These are phyloP conservation scores for Oxyria digyna DNA, from an alignment of 148 eudicot species.

Conservation along the genomic window DNA sequence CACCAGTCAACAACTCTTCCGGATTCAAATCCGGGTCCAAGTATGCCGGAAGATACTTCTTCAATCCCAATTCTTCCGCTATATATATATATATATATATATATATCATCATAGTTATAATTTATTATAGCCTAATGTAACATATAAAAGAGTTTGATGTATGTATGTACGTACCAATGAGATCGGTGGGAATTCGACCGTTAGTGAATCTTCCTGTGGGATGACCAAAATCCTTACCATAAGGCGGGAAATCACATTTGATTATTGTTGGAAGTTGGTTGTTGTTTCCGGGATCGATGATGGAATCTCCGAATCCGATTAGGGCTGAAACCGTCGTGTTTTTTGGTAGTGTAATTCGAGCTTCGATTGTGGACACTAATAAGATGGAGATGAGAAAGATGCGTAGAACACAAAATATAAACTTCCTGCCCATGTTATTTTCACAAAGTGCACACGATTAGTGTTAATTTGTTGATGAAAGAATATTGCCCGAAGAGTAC, in stretches of 20 bases:
- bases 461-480: no score
- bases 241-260: slow-evolving; percentile 22
- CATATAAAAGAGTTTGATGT: no score
- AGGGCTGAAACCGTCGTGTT: slow-evolving; percentile 14
- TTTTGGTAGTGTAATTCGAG: not conserved
- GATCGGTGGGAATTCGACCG: slow-evolving; percentile 19
- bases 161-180: slow-evolving; percentile 13
- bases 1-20: slow-evolving; percentile 48
- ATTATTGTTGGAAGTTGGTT: slow-evolving; percentile 12
- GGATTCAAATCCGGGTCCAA: slow-evolving; percentile 21
- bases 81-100: not conserved
- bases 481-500: no score
- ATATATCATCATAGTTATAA: no score
- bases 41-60: slow-evolving; percentile 36
- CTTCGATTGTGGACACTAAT: not conserved
- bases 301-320: slow-evolving; percentile 22
- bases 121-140: no score
- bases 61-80: slow-evolving; percentile 39
- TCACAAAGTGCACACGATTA: not conserved
- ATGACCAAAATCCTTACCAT: slow-evolving; percentile 19
- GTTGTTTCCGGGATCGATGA: slow-evolving; percentile 25
- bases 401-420: no score
- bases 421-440: not conserved
- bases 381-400: not conserved
- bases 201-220: slow-evolving; percentile 23